These are phyloP conservation scores for Solanum appendiculatum DNA, from an alignment of 257 asterid species.

Conservation along the genomic window DNA sequence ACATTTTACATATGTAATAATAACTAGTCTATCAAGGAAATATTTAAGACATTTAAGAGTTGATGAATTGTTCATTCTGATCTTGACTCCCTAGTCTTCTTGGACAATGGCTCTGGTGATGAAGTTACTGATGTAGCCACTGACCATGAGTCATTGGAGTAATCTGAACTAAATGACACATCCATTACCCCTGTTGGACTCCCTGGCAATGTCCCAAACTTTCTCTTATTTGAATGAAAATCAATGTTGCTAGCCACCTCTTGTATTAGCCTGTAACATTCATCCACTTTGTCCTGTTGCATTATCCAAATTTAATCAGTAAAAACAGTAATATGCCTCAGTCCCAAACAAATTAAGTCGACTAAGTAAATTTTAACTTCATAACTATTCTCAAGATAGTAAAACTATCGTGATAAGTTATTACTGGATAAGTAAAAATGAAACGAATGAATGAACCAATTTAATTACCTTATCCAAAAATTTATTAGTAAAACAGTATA, in stretches of 20 bases:
- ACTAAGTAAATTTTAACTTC: not conserved
- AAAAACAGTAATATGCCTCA: not conserved
- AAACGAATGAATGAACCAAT: no score
- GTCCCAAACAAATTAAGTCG: not conserved
- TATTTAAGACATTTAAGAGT: not conserved
- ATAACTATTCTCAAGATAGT: no score
- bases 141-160: slow-evolving; percentile 41
- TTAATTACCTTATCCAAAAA: slow-evolving; percentile 59
- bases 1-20: not conserved
- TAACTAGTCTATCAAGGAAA: not conserved
- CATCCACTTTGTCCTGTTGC: slow-evolving; percentile 59
- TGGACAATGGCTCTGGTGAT: slow-evolving; percentile 58
- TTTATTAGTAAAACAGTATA: not conserved
- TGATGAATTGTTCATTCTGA: not conserved
- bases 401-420: no score
- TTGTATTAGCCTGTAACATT: slow-evolving; percentile 41
- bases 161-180: slow-evolving; percentile 45
- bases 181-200: slow-evolving; percentile 77
- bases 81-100: slow-evolving; percentile 32
- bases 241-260: slow-evolving; percentile 32
- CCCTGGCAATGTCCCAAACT: slow-evolving; percentile 39
- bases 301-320: not conserved
- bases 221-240: slow-evolving; percentile 37
- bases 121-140: slow-evolving; percentile 41
- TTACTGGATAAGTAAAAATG: not conserved